Conservation (phyloP, 2,329 filamentous ascomycete species). For the Cladorrhinum sp. region DNA sequence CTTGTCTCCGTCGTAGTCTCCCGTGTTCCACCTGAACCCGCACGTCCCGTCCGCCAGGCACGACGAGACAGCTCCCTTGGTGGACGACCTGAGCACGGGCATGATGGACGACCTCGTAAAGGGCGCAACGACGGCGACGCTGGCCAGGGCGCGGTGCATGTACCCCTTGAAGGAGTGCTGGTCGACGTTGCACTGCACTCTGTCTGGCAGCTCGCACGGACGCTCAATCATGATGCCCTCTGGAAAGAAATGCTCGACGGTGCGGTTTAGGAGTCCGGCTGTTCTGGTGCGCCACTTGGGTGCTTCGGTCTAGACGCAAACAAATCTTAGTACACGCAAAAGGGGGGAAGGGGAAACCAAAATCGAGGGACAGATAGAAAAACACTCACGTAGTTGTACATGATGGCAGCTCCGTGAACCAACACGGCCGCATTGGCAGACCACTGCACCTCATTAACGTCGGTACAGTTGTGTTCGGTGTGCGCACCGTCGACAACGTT, state of each 20-base stretch:
- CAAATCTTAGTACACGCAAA: background rate
- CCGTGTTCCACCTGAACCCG: slow-evolving; percentile 48
- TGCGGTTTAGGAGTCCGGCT: slow-evolving; percentile 44
- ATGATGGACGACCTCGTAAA: slow-evolving; percentile 42
- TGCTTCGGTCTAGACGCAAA: slow-evolving; percentile 38
- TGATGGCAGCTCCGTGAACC: slow-evolving; percentile 56
- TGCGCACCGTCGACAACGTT: slow-evolving; percentile 60
- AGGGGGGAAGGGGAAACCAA: background rate
- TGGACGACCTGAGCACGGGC: slow-evolving; percentile 44
- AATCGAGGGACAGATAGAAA: background rate
- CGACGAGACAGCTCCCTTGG: slow-evolving; percentile 44
- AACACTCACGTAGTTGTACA: slow-evolving; percentile 59
- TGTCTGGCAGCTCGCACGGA: slow-evolving; percentile 49
- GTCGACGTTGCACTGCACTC: slow-evolving; percentile 54
- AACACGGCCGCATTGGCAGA: slow-evolving; percentile 60
- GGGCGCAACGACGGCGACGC: slow-evolving; percentile 48
- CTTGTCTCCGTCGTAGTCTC: slow-evolving; percentile 44
- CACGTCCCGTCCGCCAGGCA: slow-evolving; percentile 48
- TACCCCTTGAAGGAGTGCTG: slow-evolving; percentile 59
- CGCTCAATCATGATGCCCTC: slow-evolving; percentile 44
- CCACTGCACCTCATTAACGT: slow-evolving; percentile 55
- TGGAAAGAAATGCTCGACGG: slow-evolving; percentile 34
- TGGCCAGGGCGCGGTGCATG: slow-evolving; percentile 49
- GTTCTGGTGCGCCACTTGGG: slow-evolving; percentile 51
- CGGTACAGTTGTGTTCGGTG: slow-evolving; percentile 50